phyloP scores from a whole-genome alignment of 2,329 filamentous ascomycete species.

The Lachnellula arida region DNA sequence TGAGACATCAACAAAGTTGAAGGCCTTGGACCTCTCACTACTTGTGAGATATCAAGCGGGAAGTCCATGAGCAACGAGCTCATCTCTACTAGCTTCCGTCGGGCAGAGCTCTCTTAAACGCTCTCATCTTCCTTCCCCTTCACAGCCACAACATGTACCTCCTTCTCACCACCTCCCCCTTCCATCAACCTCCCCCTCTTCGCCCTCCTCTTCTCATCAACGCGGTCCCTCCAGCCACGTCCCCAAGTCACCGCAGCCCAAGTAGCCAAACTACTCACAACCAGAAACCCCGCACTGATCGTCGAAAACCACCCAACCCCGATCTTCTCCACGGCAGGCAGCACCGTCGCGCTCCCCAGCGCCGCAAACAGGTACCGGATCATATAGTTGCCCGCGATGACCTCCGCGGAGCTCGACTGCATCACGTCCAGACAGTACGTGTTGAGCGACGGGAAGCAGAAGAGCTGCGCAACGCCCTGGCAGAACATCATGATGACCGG shows the following conservation, averaged over 20 bases:
- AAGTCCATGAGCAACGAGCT: no score
- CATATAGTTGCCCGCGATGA: slow-evolving; percentile 77
- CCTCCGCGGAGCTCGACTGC: slow-evolving; percentile 64
- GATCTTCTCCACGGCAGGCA: slow-evolving; percentile 69
- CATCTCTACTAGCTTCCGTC: not conserved
- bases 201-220: slow-evolving; percentile 45
- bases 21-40: no score
- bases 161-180: not conserved
- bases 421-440: slow-evolving; percentile 82
- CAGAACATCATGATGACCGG: slow-evolving; percentile 71
- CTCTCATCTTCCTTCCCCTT: slow-evolving; percentile 13
- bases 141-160: slow-evolving; percentile 1
- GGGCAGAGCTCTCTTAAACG: slow-evolving; percentile 4
- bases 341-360: slow-evolving; percentile 62
- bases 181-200: slow-evolving; percentile 28
- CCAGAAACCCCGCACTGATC: slow-evolving; percentile 56
- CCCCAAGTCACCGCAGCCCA: slow-evolving; percentile 26
- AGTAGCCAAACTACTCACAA: slow-evolving; percentile 30
- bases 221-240: slow-evolving; percentile 36
- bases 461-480: slow-evolving; percentile 69
- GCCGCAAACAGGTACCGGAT: slow-evolving; percentile 72
- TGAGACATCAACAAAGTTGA: no score
- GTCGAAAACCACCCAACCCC: slow-evolving; percentile 81
- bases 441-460: slow-evolving; percentile 71
- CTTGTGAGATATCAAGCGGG: no score